phyloP scores from a whole-genome alignment of 2,329 filamentous ascomycete genomes.

The Grosmannia clavigera region DNA sequence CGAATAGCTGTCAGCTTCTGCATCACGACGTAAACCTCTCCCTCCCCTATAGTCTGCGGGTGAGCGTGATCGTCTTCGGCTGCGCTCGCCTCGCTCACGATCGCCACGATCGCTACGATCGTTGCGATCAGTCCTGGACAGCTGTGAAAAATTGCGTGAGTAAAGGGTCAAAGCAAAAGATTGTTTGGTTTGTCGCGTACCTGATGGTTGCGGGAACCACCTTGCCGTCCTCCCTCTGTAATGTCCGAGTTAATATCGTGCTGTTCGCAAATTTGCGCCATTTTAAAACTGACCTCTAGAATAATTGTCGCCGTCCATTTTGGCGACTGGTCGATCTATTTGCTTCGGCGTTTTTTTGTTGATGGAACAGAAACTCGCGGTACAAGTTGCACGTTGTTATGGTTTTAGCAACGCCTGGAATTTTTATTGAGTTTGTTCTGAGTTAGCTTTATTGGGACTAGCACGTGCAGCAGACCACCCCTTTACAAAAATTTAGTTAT shows the following conservation, averaged over 20 bases:
- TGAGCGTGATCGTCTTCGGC: constrained; percentile 73
- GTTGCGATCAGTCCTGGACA: constrained; percentile 15
- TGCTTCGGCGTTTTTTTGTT: neutral
- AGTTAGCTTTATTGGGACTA: neutral
- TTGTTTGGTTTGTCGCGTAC: constrained; percentile 19
- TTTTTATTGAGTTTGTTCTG: neutral
- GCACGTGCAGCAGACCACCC: neutral
- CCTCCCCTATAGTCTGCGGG: constrained; percentile 57
- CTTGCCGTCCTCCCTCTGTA: constrained; percentile 36
- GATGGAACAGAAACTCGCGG: neutral
- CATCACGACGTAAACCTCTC: constrained; percentile 48
- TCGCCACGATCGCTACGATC: constrained; percentile 3
- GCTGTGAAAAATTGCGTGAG: constrained; percentile 8
- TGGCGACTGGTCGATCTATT: neutral
- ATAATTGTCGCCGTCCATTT: constrained; percentile 12
- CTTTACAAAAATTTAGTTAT: neutral
- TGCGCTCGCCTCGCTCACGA: constrained; percentile 26
- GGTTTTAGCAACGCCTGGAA: neutral
- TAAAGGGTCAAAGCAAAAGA: neutral
- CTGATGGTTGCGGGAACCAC: constrained; percentile 40
- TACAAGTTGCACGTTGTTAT: neutral
- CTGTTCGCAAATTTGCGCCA: constrained; percentile 1
- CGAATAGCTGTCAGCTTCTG: constrained; percentile 71
- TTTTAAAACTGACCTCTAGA: constrained; percentile 6
- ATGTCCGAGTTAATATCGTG: constrained; percentile 1